Evolutionary conservation across 495 filamentous ascomycete species (phyloP), one percentile per base, ranked within the genome.

Genomic region (Sordaria brevicollis): DNA sequence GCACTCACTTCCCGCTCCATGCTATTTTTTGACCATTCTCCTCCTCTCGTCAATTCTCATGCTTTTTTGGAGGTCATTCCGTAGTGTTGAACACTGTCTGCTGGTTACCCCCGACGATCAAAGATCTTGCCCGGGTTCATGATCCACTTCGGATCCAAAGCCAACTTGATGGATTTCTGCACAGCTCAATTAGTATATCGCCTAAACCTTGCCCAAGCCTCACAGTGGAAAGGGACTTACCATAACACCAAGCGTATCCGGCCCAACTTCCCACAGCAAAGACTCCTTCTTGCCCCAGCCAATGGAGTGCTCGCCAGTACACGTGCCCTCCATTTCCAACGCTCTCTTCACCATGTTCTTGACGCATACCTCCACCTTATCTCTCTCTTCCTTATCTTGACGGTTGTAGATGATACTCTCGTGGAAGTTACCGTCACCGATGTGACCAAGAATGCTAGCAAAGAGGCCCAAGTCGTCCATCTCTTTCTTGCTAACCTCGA

Each of bases 401-500:
- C 85, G 82, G 74, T 94, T 88, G 75, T 95, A 97, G 78, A 97
- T 88, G 74, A 97, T 93, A 77, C 89, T 91, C 74, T 92, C 88
- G 76, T 97, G 93, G 79, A 97, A 97, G 78, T 97, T 97, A 8
- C 93, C 93, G 77, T 96, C 92, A 5, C 92, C 92, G 69, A 96
- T 89, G 72, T 96, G 92, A 11, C 83, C 93, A 0, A 97, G 83
- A 31, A 94, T 93, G 77, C 88, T 92, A 21, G 92, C 93, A 75
- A 97, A 94, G 10, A 97, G 79, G 3, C 92, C 93, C 9, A 94
- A 82, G 8, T 91, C 88, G 74, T 94, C 91, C 82, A 97, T 88
- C 77, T 96, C 92, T 74, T 92, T 91, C 81, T 97, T 95, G 67
- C 91, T 93, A 41, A 91, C 86, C 76, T 96, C 93, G 68, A 97